Evolutionary conservation across 208 protist genomes (phyloP), one percentile per base, ranked within the genome.

Genomic region (Trypanosoma vivax): DNA sequence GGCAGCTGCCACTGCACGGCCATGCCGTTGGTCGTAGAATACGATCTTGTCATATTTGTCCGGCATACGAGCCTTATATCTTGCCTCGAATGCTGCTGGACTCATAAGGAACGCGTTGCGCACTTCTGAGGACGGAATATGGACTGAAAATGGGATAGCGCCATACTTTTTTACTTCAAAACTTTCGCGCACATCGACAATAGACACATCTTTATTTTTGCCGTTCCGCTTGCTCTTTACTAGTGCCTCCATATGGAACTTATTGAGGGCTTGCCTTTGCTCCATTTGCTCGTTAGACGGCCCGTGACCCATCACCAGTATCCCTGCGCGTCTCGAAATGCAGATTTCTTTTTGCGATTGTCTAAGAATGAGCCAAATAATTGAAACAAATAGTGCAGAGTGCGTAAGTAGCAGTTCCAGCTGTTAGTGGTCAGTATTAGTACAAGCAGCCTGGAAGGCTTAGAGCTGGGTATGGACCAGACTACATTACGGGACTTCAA

Each of bases 151-250:
- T 5, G 70, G 68, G 16, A 89, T 67, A 23, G 68, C 56, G 7
- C 64, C 59, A 42, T 78, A 52, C 9, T 60, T 38, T 5, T 73
- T 51, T 7, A 76, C 59, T 47, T 89, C 81, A 51, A 76, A 76
- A 14, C 53, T 52, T 28, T 85, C 76, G 2, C 81, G 74, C 13
- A 81, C 68, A 41, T 89, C 77, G 21, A 89, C 47, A 33, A 89
- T 71, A 45, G 66, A 73, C 1, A 80, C 60, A 47, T 74, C 66
- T 18, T 33, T 40, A 1, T 45, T 58, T 14, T 62, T 50, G 9
- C 70, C 70, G 14, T 76, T 72, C 16, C 54, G 47, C 45, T 79
- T 67, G 1, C 67, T 73, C 46, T 66, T 76, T 30, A 85, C 52
- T 14, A 89, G 60, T 4, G 73, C 76, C 40, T 83, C 74, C 52